Evolutionary conservation across 805 yeast species (phyloP).

Genomic region (Myxozyma melibiosi): DNA sequence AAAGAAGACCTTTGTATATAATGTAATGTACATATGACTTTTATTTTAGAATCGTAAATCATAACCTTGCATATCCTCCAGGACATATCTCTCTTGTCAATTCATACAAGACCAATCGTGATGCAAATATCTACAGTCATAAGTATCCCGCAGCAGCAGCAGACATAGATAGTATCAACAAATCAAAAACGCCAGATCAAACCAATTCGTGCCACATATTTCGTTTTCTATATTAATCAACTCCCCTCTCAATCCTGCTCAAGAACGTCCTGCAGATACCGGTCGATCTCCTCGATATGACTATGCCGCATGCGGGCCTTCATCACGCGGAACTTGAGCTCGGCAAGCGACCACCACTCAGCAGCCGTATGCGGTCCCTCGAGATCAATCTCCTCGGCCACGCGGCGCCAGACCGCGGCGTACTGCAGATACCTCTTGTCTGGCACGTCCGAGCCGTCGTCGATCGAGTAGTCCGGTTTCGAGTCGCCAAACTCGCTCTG

Average conservation of each 20-base stretch:
- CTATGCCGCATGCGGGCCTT: conserved; percentile 25
- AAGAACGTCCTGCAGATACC: conserved; percentile 10
- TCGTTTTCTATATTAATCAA: no score
- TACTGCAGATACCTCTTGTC: conserved; percentile 22
- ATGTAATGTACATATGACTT: neutral
- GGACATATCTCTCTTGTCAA: no score
- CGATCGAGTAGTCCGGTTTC: no score
- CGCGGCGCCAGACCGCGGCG: conserved; percentile 27
- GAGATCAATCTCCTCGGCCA: conserved; percentile 27
- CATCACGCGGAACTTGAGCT: conserved; percentile 17
- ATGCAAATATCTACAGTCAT: no score
- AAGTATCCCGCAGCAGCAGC: no score
- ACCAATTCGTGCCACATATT: no score
- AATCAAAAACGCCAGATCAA: neutral
- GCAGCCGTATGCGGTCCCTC: conserved; percentile 29
- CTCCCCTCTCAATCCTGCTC: conserved; percentile 18
- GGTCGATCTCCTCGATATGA: conserved; percentile 16
- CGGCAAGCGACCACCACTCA: conserved; percentile 30
- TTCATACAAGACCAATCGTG: no score
- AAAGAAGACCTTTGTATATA: neutral
- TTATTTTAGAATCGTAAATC: neutral
- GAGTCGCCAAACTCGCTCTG: no score
- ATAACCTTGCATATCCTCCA: no score
- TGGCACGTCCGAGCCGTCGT: neutral
- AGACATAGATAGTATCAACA: no score